Percentiles rank a stretch among this genome's conserved stretches.
phyloP scores from a whole-genome alignment of 2,329 filamentous ascomycete genomes.

The Gliomastix tumulicola region DNA sequence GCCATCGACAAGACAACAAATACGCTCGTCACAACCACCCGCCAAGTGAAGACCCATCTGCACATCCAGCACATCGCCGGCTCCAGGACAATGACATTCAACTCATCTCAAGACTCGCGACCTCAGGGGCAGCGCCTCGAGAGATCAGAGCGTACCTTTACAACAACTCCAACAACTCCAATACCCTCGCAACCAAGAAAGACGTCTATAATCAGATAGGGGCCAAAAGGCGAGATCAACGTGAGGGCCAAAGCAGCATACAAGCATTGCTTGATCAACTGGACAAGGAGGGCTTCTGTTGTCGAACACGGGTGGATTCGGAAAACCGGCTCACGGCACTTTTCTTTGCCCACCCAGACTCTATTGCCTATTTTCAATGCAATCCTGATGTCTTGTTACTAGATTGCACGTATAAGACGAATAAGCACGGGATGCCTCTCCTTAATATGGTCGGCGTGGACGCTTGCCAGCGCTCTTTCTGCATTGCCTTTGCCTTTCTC shows the following conservation, averaged over 20 bases:
- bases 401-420: constrained; percentile 14
- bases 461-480: constrained; percentile 11
- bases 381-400: constrained; percentile 11
- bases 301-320: constrained; percentile 8
- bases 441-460: constrained; percentile 12
- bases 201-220: constrained; percentile 13
- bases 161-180: constrained; percentile 1
- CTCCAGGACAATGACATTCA: constrained; percentile 1
- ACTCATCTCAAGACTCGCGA: constrained; percentile 3
- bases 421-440: constrained; percentile 11
- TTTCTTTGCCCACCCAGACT: constrained; percentile 14
- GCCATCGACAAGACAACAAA: constrained; percentile 3
- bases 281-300: constrained; percentile 11
- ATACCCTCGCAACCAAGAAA: constrained; percentile 8
- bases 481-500: constrained; percentile 13
- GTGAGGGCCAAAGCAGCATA: constrained; percentile 11
- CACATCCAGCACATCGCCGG: constrained; percentile 3
- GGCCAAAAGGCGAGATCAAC: constrained; percentile 4
- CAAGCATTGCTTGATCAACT: constrained; percentile 12
- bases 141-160: constrained; percentile 9
- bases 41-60: constrained; percentile 5
- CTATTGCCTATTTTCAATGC: constrained; percentile 9
- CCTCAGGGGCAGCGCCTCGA: constrained; percentile 7
- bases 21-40: constrained; percentile 4
- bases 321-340: constrained; percentile 10